Evolutionary conservation across 345 rosid species (phyloP).

Genomic region (Eucalyptus polybractea): DNA sequence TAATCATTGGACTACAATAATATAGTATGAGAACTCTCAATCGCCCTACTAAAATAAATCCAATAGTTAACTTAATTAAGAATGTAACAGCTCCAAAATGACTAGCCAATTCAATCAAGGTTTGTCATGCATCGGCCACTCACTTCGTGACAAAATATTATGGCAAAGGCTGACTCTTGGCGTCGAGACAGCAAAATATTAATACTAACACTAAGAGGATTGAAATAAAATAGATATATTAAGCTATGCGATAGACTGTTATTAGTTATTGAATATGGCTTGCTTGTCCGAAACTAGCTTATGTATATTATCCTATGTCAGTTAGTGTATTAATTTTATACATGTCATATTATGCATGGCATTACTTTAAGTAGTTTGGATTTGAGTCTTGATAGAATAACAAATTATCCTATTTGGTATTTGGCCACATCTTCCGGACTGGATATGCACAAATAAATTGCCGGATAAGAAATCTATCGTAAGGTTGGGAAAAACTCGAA

Average conservation of each 20-base stretch:
- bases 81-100: not conserved
- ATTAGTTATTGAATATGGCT: not conserved
- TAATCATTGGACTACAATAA: not conserved
- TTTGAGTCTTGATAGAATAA: not conserved
- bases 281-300: accelerated
- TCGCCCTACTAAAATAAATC: not conserved
- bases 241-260: not conserved
- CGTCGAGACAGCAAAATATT: not conserved
- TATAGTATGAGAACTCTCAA: not conserved
- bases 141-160: not conserved
- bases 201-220: not conserved
- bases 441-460: not conserved
- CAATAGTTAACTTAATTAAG: not conserved
- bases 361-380: not conserved
- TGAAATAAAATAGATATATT: not conserved
- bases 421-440: not conserved
- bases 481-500: not conserved
- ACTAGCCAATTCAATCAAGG: not conserved
- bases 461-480: not conserved
- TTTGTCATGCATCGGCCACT: not conserved
- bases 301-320: not conserved
- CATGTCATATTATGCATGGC: not conserved
- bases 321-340: not conserved
- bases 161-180: accelerated
- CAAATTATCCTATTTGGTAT: not conserved